Evolutionary conservation across 257 asterid genomes (phyloP), one percentile per base, ranked within the genome.

Genomic region (Przewalskia tangutica): DNA sequence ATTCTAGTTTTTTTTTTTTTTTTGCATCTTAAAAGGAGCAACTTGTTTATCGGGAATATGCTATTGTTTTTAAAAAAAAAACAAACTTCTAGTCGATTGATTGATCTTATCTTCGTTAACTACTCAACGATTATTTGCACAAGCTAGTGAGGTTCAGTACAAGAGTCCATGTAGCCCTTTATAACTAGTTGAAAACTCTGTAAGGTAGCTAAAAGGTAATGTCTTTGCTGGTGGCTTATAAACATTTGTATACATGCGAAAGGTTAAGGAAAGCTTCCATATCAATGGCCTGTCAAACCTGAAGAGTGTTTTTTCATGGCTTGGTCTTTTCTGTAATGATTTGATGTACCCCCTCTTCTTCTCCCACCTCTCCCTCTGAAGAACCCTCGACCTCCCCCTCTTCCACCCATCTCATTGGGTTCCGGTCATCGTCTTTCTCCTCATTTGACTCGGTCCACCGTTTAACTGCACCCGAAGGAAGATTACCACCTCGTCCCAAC

Each of bases 401-500:
- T 76, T 54, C 88, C 90, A 2, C 14, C 79, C 46, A 20, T 85
- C 44, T 85, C 91, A 8, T 76, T 84, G 40, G 59, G 71, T 42
- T 82, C 87, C 20, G 13, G 71, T 83, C 86, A 0, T 76, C 84
- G 6, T 81, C 89, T 75, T 87, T 38, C 44, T 34, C 82, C 34
- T 54, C 50, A 10, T 48, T 82, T 42, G 77, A 2, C 76, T 71
- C 81, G 67, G 76, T 58, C 84, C 67, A 85, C 87, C 83, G 87
- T 82, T 73, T 82, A 82, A 86, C 92, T 16, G 94, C 94, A 63
- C 95, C 97, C 70, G 91, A 50, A 70, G 99, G 97, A 20, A 91
- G 54, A 86, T 96, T 96, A 58, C 99, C 99, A 58, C 98, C 99
- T 59, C 85, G 89, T 36, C 99, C 99, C 54, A 96, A 96, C 63